phyloP scores from a whole-genome alignment of 2,329 filamentous ascomycete species.

The Ploettnerulaceae sp. region DNA sequence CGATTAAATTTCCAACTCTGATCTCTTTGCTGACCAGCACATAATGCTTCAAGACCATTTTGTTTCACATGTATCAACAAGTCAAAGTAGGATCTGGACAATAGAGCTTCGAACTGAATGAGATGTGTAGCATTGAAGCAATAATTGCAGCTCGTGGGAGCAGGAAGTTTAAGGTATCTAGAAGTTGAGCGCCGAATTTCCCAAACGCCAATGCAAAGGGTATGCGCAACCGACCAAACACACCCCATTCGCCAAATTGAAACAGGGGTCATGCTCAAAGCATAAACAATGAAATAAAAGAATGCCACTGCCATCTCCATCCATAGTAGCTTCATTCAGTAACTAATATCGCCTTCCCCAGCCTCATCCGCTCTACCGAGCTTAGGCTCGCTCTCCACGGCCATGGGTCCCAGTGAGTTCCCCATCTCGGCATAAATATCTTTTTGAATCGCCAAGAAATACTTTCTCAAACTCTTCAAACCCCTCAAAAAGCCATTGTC shows the following conservation, averaged over 20 bases:
- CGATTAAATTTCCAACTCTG: no score
- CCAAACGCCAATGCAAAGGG: slow-evolving; percentile 5
- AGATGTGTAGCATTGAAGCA: slow-evolving; percentile 2
- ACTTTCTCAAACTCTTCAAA: slow-evolving; percentile 69
- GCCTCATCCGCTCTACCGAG: slow-evolving; percentile 15
- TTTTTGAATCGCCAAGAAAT: slow-evolving; percentile 81
- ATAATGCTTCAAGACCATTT: no score
- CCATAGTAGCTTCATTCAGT: slow-evolving; percentile 14
- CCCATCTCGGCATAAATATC: slow-evolving; percentile 51
- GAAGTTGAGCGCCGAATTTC: neutral
- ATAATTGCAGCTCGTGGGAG: slow-evolving; percentile 5
- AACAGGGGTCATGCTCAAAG: neutral
- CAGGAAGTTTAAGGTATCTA: slow-evolving; percentile 10
- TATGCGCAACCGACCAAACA: slow-evolving; percentile 6
- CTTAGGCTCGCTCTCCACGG: slow-evolving; percentile 3
- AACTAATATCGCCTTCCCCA: slow-evolving; percentile 29
- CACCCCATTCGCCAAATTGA: slow-evolving; percentile 5
- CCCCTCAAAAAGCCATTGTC: slow-evolving; percentile 89
- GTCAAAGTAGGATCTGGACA: no score
- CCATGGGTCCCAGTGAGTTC: slow-evolving; percentile 7
- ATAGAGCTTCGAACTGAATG: no score
- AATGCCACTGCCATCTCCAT: neutral
- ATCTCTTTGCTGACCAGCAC: no score
- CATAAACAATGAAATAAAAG: neutral
- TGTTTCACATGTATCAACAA: no score